Conservation (phyloP, 208 protist species). For the Naegleria fowleri region DNA sequence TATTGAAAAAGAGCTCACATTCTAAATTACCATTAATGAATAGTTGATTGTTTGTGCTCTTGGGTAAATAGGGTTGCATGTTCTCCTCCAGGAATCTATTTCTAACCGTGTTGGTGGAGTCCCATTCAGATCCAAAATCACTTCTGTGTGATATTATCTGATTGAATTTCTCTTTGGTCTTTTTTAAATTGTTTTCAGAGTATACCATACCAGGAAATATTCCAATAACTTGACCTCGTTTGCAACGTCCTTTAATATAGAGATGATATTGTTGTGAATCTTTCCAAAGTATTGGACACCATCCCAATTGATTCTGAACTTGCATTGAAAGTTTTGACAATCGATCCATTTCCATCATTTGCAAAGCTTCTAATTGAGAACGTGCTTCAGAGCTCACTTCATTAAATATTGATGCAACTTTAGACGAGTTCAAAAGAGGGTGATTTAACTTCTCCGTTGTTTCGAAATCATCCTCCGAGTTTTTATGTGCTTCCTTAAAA, state of each 20-base stretch:
- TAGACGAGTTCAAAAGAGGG: not conserved
- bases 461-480: not conserved
- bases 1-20: not conserved
- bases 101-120: too few species aligned
- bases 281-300: not conserved
- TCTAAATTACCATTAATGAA: not conserved
- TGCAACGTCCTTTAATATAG: not conserved
- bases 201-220: not conserved
- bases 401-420: not conserved
- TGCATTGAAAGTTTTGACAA: not conserved
- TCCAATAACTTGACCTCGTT: not conserved
- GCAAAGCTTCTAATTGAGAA: not conserved
- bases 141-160: not conserved
- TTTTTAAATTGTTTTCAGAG: not conserved
- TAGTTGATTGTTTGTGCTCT: not conserved
- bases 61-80: not conserved
- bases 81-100: not conserved
- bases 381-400: not conserved
- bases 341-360: not conserved
- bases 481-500: not conserved
- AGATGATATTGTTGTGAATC: not conserved
- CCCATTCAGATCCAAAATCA: too few species aligned
- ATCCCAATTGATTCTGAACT: not conserved
- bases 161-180: not conserved
- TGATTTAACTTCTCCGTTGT: not conserved